These are phyloP conservation scores for Pelargonium exstipulatum DNA, from an alignment of 441 rosid species.

Conservation along the genomic window DNA sequence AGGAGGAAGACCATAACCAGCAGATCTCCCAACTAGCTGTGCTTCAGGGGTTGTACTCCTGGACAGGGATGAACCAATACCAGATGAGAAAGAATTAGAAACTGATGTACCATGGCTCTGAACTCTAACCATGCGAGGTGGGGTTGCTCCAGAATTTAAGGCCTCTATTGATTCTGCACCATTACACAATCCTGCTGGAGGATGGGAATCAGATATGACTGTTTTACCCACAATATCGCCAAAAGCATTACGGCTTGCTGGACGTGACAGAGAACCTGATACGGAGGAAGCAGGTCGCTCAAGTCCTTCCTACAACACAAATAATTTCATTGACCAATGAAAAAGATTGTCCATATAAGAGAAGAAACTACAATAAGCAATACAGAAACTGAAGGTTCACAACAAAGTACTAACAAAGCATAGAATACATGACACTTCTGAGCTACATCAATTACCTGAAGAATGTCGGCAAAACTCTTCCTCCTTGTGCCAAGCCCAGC, in stretches of 20 bases:
- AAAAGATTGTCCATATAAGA: neutral
- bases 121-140: slow-evolving; percentile 33
- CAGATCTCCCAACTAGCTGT: slow-evolving; percentile 47
- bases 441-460: slow-evolving; percentile 51
- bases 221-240: slow-evolving; percentile 46
- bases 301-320: slow-evolving; percentile 57
- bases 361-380: neutral
- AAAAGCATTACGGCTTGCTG: slow-evolving; percentile 66
- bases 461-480: slow-evolving; percentile 95
- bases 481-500: slow-evolving; percentile 66
- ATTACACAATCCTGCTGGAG: slow-evolving; percentile 36
- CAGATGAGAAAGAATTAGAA: slow-evolving; percentile 47
- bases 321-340: neutral
- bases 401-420: neutral
- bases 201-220: slow-evolving; percentile 32
- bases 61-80: slow-evolving; percentile 54
- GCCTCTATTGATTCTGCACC: slow-evolving; percentile 43
- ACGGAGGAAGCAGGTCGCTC: slow-evolving; percentile 48
- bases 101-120: slow-evolving; percentile 27
- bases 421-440: neutral
- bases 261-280: slow-evolving; percentile 52
- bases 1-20: slow-evolving; percentile 60
- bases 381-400: slow-evolving; percentile 1
- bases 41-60: slow-evolving; percentile 73
- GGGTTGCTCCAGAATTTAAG: slow-evolving; percentile 43